Percentiles rank a stretch among this genome's conserved stretches.
phyloP scores from a whole-genome alignment of 2,329 filamentous ascomycete genomes.

The Neonectria hederae region DNA sequence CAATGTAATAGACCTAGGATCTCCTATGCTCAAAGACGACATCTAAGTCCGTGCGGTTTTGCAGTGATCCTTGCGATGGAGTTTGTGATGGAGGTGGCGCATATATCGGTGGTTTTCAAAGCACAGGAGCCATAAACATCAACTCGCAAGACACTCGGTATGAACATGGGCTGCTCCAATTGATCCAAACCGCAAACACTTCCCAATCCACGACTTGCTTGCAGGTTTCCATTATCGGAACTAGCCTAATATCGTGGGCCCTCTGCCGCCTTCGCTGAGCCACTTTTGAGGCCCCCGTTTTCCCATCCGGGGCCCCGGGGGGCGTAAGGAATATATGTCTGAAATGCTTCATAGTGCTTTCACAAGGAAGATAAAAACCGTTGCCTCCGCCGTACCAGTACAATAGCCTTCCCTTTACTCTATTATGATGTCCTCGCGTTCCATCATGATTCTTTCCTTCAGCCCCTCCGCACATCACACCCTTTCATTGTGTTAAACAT shows the following conservation, averaged over 20 bases:
- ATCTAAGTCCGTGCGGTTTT: background rate
- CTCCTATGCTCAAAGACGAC: slow-evolving; percentile 17
- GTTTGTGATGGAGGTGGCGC: background rate
- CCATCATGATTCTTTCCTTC: slow-evolving; percentile 33
- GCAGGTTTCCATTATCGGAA: slow-evolving; percentile 23
- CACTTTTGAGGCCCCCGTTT: slow-evolving; percentile 21
- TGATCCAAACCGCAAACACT: slow-evolving; percentile 14
- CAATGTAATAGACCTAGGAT: slow-evolving; percentile 31
- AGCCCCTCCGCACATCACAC: slow-evolving; percentile 4
- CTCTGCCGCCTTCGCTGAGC: slow-evolving; percentile 13
- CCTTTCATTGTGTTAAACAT: slow-evolving; percentile 23
- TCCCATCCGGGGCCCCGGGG: slow-evolving; percentile 11
- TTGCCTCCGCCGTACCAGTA: slow-evolving; percentile 7
- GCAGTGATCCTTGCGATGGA: background rate
- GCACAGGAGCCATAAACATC: background rate
- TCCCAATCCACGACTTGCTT: slow-evolving; percentile 11
- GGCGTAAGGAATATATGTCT: slow-evolving; percentile 14
- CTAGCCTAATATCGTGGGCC: slow-evolving; percentile 19
- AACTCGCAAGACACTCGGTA: slow-evolving; percentile 5
- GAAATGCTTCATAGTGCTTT: slow-evolving; percentile 21
- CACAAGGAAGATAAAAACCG: slow-evolving; percentile 19
- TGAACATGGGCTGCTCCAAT: background rate
- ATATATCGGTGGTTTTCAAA: background rate
- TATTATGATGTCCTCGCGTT: slow-evolving; percentile 26
- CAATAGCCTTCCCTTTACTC: slow-evolving; percentile 6